Base-by-base conservation (phyloP, 306 rosid species). In the Vigna reflexopilosa region DNA sequence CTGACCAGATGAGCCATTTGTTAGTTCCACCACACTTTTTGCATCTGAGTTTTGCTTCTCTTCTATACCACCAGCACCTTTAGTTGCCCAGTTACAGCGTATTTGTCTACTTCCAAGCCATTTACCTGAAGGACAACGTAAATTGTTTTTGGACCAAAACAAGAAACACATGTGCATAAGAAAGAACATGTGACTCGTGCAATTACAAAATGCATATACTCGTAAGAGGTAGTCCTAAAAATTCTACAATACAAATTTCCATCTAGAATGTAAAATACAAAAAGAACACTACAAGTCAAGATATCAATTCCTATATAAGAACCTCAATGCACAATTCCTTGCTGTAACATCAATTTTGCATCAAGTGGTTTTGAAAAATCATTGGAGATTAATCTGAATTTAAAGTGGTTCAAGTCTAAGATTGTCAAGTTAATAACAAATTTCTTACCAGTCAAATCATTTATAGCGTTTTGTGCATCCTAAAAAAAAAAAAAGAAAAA, bases 91-190 rank as follows among this genome's bases (percentile, higher is more conserved):
- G 84, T 95, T 95, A 79, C 98, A 95, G 20, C 97, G 97, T 72
- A 93, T 95, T 83, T 93, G 99, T 72, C 99, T 87, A 77, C 98
- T 95, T 67, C 97, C 98, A 65, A 95, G 98, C 99, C 99, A 95
- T 83, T 95, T 95, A 48, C 98, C 99, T 95, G 83, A 36, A 80
- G 54, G 76, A 71, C 42, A 74, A 44, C 13, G 10, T 17, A 65
- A 14, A 30, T 52, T 56, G 70, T 17, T 34, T 44, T n/a, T 61
- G 1, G 3, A 36, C 34, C 71, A 82, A 34, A 50, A 62, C 45
- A 63, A 6, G 36, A 74, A 62, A 7, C 3, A 32, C 32, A 76
- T 24, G 57, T 30, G 30, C 9, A 47, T 7, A n/a, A 38, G 42
- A 59, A 62, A 62, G 26, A 59, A 64, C 4, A 71, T 22, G 73